These are phyloP conservation scores for Phellopilus nigrolimitatus DNA, from an alignment of 1,284 basidiomycete genomes.

Conservation along the genomic window DNA sequence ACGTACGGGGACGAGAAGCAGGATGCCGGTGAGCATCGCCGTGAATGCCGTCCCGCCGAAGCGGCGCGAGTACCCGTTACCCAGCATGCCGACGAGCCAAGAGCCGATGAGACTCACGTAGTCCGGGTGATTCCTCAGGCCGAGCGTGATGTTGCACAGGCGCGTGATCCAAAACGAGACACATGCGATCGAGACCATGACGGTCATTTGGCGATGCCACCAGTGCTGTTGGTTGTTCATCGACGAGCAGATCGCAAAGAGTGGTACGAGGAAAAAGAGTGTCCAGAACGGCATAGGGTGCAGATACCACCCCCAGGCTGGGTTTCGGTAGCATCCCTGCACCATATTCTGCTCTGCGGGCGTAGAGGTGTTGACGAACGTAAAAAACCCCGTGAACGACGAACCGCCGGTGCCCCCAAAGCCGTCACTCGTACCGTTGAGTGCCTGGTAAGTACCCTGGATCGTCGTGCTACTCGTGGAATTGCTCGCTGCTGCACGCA, in stretches of 20 bases:
- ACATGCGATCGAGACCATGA: constrained; percentile 37
- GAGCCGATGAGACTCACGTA: constrained; percentile 75
- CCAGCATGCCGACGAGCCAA: constrained; percentile 74
- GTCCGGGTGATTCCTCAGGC: constrained; percentile 38
- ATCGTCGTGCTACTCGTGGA: constrained; percentile 47
- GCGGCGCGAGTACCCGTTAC: constrained; percentile 76
- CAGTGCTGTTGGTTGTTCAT: constrained; percentile 39
- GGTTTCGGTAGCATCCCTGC: constrained; percentile 35
- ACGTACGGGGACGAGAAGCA: constrained; percentile 78
- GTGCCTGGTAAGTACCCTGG: constrained; percentile 62
- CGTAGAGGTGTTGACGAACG: constrained; percentile 55
- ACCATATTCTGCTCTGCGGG: constrained; percentile 39
- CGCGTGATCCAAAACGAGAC: constrained; percentile 18
- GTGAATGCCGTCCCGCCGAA: constrained; percentile 82
- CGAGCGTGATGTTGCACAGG: constrained; percentile 32
- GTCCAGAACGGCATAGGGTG: constrained; percentile 35
- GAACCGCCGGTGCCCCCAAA: constrained; percentile 25
- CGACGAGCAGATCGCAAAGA: constrained; percentile 35
- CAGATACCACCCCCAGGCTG: constrained; percentile 37
- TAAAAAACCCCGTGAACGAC: constrained; percentile 67
- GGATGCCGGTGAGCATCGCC: constrained; percentile 82
- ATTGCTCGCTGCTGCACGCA: constrained; percentile 47
- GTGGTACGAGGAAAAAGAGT: constrained; percentile 37
- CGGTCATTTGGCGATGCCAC: constrained; percentile 34
- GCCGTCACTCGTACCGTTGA: constrained; percentile 46